phyloP scores from a whole-genome alignment of 768 basidiomycete genomes.

The Pisolithus albus region DNA sequence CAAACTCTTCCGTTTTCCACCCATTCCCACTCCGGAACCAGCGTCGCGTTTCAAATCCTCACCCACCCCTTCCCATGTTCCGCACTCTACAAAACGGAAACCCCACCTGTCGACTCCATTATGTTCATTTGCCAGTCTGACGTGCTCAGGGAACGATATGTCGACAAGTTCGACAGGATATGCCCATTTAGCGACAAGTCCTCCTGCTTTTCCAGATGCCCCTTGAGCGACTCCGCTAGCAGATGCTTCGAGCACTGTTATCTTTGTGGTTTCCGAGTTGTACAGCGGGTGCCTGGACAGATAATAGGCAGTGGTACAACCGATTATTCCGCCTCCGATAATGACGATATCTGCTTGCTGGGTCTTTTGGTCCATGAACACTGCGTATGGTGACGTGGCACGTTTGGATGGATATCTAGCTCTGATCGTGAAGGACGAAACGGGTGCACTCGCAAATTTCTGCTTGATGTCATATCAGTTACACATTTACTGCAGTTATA shows the following conservation, averaged over 20 bases:
- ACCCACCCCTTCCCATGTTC: conserved; percentile 65
- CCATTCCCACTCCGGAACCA: conserved; percentile 24
- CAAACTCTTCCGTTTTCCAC: conserved; percentile 37
- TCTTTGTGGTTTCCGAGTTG: conserved; percentile 30
- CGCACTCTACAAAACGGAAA: conserved; percentile 69
- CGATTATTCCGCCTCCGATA: conserved; percentile 84
- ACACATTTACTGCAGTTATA: too few relatives aligned
- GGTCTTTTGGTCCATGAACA: not conserved
- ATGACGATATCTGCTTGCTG: conserved; percentile 49
- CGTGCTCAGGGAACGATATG: conserved; percentile 63
- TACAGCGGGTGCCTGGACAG: conserved; percentile 53
- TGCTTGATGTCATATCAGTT: too few relatives aligned
- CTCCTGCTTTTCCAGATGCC: conserved; percentile 80
- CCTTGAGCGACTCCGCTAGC: conserved; percentile 63
- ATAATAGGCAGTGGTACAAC: conserved; percentile 79
- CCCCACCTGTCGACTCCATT: conserved; percentile 74
- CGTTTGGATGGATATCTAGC: too few relatives aligned
- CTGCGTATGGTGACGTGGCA: not conserved
- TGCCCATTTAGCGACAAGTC: conserved; percentile 83
- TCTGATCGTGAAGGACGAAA: too few relatives aligned
- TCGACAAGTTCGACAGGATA: conserved; percentile 63
- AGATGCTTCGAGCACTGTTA: conserved; percentile 72
- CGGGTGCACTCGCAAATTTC: too few relatives aligned
- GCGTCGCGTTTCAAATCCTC: conserved; percentile 22
- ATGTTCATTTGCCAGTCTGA: conserved; percentile 61